Evolutionary conservation across 306 rosid species (phyloP).

Genomic region (Glycine soja): DNA sequence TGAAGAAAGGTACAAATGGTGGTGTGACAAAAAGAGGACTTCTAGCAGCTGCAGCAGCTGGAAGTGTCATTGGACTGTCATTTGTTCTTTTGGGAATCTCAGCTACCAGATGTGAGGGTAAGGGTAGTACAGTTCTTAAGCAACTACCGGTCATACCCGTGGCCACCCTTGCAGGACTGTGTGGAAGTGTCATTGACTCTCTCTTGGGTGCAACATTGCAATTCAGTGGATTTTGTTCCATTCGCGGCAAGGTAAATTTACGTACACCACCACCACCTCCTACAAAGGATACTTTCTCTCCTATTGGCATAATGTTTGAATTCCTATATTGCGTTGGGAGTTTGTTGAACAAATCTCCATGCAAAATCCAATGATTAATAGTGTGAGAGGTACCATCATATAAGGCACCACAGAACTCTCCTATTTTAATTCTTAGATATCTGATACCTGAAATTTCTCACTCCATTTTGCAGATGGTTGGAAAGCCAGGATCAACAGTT

Average conservation of each 20-base stretch:
- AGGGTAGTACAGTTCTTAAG: constrained; percentile 57
- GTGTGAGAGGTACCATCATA: background rate
- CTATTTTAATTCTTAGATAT: background rate
- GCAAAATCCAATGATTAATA: constrained; percentile 27
- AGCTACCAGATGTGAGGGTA: constrained; percentile 59
- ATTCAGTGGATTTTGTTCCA: constrained; percentile 84
- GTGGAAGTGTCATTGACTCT: constrained; percentile 88
- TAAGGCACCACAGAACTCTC: background rate
- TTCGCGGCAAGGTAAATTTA: constrained; percentile 78
- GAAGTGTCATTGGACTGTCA: constrained; percentile 70
- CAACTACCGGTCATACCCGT: constrained; percentile 85
- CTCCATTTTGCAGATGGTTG: constrained; percentile 72
- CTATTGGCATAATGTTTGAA: constrained; percentile 17
- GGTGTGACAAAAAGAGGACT: constrained; percentile 87
- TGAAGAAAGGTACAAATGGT: constrained; percentile 91
- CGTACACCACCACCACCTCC: background rate
- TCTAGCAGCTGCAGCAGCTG: constrained; percentile 86
- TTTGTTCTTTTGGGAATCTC: constrained; percentile 66
- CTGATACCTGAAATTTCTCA: constrained; percentile 34
- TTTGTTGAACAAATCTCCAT: constrained; percentile 28
- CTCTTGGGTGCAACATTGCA: constrained; percentile 95
- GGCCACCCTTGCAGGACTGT: constrained; percentile 71
- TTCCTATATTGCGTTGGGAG: background rate
- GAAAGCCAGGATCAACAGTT: constrained; percentile 87
- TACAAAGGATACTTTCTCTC: constrained; percentile 3